These are phyloP conservation scores for Candida sphagnicola DNA, from an alignment of 805 yeast species.

Conservation along the genomic window DNA sequence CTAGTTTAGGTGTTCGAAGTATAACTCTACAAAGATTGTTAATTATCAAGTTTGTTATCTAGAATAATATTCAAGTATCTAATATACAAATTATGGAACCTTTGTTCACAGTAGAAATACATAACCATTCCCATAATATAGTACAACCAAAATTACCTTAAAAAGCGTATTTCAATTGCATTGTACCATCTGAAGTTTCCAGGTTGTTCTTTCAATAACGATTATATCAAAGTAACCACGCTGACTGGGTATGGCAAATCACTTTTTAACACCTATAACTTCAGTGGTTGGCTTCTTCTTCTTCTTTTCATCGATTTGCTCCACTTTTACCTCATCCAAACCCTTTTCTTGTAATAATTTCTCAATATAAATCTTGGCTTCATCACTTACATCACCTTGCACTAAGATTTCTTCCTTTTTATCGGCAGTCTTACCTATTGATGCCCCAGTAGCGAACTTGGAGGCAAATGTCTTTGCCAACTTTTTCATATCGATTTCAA, in stretches of 20 bases:
- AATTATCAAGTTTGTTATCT: too few species aligned
- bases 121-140: too few species aligned
- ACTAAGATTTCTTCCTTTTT: constrained; percentile 88
- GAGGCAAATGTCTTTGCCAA: constrained; percentile 89
- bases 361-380: constrained; percentile 72
- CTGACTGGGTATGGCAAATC: constrained; percentile 7
- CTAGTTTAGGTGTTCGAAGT: too few species aligned
- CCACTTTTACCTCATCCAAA: constrained; percentile 80
- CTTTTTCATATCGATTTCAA: constrained; percentile 85
- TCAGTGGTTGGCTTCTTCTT: constrained; percentile 43
- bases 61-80: not conserved
- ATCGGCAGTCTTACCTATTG: constrained; percentile 84
- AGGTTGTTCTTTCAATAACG: too few species aligned
- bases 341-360: constrained; percentile 78
- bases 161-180: too few species aligned
- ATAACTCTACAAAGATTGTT: too few species aligned
- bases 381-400: constrained; percentile 95
- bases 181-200: too few species aligned
- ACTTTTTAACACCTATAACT: not conserved
- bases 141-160: too few species aligned
- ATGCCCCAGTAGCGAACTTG: constrained; percentile 93
- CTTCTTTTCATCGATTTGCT: constrained; percentile 77
- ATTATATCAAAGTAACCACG: not conserved
- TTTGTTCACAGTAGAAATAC: too few species aligned
- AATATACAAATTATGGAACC: too few species aligned